Percentiles rank a stretch among this genome's conserved stretches.
Conservation (phyloP, 768 basidiomycete species). For the Termitomyces sp. region DNA sequence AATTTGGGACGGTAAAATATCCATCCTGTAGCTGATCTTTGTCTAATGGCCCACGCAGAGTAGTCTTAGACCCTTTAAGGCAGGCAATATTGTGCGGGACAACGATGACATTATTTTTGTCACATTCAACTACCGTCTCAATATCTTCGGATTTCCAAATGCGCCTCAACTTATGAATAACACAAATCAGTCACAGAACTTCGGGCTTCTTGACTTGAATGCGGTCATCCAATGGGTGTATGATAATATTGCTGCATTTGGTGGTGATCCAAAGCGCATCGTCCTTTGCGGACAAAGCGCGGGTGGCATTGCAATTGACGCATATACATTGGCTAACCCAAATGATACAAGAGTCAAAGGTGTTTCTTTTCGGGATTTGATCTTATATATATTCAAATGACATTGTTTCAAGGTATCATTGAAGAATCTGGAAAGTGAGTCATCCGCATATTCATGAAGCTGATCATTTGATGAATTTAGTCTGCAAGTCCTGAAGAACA, state of each 20-base stretch:
- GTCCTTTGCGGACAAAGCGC: conserved; percentile 31
- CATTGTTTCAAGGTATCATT: conserved; percentile 20
- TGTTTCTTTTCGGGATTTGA: background rate
- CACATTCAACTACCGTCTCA: conserved; percentile 17
- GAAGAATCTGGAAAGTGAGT: conserved; percentile 30
- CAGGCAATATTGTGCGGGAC: conserved; percentile 25
- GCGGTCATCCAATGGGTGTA: conserved; percentile 41
- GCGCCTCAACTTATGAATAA: conserved; percentile 27
- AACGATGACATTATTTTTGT: conserved; percentile 29
- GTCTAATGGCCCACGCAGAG: conserved; percentile 16
- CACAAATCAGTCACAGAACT: background rate
- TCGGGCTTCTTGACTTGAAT: conserved; percentile 21
- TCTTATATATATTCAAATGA: background rate
- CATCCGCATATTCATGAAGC: background rate
- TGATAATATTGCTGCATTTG: conserved; percentile 38
- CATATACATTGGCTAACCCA: conserved; percentile 27
- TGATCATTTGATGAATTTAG: background rate
- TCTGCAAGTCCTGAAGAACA: background rate
- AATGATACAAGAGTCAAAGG: conserved; percentile 21
- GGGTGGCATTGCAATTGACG: conserved; percentile 25
- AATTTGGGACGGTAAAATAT: conserved; percentile 26
- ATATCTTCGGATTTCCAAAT: conserved; percentile 28
- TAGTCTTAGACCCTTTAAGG: conserved; percentile 22
- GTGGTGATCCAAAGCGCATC: conserved; percentile 32
- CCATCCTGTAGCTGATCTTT: background rate